A percentile compares a stretch with the other conserved stretches of the same genome.
Evolutionary conservation across 345 rosid species (phyloP).

Genomic region (Euphorbia peplus): DNA sequence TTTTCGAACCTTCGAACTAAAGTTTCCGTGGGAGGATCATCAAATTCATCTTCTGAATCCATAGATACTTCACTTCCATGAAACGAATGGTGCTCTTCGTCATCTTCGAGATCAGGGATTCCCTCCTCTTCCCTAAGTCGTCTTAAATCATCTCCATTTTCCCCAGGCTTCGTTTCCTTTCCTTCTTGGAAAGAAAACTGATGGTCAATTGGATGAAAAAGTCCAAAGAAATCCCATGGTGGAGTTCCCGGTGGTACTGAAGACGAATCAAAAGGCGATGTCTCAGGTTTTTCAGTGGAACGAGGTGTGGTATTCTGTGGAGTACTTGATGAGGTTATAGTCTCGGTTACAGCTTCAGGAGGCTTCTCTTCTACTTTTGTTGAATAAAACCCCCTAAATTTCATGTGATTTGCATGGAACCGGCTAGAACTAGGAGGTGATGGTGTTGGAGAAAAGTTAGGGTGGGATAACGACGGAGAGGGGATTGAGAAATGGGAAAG

Average conservation of each 20-base stretch:
- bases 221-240: constrained; percentile 87
- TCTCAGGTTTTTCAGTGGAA: constrained; percentile 43
- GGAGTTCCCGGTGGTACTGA: constrained; percentile 49
- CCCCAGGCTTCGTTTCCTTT: constrained; percentile 36
- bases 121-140: constrained; percentile 54
- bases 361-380: constrained; percentile 74
- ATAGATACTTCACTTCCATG: constrained; percentile 54
- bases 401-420: constrained; percentile 63
- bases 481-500: constrained; percentile 56
- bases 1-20: constrained; percentile 76
- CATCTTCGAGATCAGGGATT: constrained; percentile 62
- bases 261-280: constrained; percentile 49
- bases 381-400: constrained; percentile 54
- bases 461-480: constrained; percentile 60
- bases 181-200: constrained; percentile 57
- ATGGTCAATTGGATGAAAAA: constrained; percentile 56
- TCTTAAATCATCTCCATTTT: constrained; percentile 45
- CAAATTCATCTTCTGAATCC: constrained; percentile 73
- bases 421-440: constrained; percentile 51
- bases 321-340: constrained; percentile 51
- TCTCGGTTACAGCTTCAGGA: constrained; percentile 42
- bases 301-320: constrained; percentile 40
- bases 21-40: constrained; percentile 58
- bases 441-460: constrained; percentile 54
- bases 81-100: constrained; percentile 54